Evolutionary conservation across 1,139 yeast species (phyloP).

Genomic region (Candida sp.): DNA sequence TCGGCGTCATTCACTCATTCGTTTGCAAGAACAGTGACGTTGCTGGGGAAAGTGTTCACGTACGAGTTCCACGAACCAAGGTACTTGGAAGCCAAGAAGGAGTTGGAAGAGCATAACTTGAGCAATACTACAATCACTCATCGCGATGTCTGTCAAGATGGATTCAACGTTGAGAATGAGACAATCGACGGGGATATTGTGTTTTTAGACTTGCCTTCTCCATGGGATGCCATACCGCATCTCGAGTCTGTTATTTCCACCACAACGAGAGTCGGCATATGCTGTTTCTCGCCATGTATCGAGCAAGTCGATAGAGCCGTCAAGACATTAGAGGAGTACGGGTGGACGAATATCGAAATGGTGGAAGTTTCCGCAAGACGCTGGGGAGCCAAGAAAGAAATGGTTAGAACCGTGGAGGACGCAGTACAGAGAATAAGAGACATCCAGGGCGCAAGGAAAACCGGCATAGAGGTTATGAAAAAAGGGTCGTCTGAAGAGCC

Average conservation of each 20-base stretch:
- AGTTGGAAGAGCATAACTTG: constrained; percentile 76
- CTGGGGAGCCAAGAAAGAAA: constrained; percentile 92
- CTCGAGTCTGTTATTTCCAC: constrained; percentile 62
- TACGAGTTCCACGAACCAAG: constrained; percentile 93
- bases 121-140: constrained; percentile 67
- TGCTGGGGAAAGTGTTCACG: constrained; percentile 70
- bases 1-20: constrained; percentile 97
- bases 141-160: constrained; percentile 90
- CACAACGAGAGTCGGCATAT: constrained; percentile 62
- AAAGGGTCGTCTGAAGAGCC: constrained; percentile 19
- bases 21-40: constrained; percentile 77
- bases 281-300: constrained; percentile 98
- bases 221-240: constrained; percentile 95
- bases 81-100: constrained; percentile 75
- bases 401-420: constrained; percentile 82
- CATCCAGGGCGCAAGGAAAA: constrained; percentile 73
- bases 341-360: constrained; percentile 93
- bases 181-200: constrained; percentile 67
- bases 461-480: constrained; percentile 71
- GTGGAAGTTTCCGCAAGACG: constrained; percentile 86
- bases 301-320: constrained; percentile 95
- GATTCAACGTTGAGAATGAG: constrained; percentile 60
- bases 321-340: constrained; percentile 69
- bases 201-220: constrained; percentile 93
- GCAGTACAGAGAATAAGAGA: constrained; percentile 83